Evolutionary conservation across 495 filamentous ascomycete species (phyloP).

Genomic region (Neurospora hispaniola): DNA sequence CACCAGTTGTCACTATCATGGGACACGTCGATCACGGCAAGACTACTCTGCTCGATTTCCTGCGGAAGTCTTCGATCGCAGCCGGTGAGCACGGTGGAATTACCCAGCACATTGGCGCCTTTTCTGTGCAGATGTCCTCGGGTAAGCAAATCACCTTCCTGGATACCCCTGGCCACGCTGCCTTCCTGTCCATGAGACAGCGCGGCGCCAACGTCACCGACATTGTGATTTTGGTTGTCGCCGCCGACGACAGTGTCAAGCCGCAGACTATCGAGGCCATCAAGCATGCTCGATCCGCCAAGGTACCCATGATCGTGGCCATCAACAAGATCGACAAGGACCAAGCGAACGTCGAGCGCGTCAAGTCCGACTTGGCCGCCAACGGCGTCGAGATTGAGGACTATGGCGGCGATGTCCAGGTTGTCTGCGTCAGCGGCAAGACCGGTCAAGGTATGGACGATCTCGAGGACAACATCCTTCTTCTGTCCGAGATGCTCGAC

Average conservation of each 20-base stretch:
- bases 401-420: slow-evolving; percentile 88
- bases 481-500: slow-evolving; percentile 80
- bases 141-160: slow-evolving; percentile 92
- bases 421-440: slow-evolving; percentile 82
- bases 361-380: slow-evolving; percentile 79
- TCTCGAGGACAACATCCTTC: slow-evolving; percentile 78
- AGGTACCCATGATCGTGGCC: slow-evolving; percentile 95
- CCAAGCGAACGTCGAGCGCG: slow-evolving; percentile 62
- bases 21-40: slow-evolving; percentile 99
- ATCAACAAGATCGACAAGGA: slow-evolving; percentile 96
- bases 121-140: slow-evolving; percentile 75
- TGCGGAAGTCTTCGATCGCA: slow-evolving; percentile 86
- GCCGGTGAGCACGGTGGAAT: slow-evolving; percentile 92
- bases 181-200: slow-evolving; percentile 91
- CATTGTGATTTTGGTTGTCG: slow-evolving; percentile 92
- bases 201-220: slow-evolving; percentile 94
- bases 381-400: slow-evolving; percentile 89
- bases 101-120: slow-evolving; percentile 99
- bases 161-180: slow-evolving; percentile 93
- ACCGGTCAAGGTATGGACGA: slow-evolving; percentile 88
- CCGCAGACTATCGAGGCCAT: slow-evolving; percentile 96
- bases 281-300: slow-evolving; percentile 82
- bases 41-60: slow-evolving; percentile 88
- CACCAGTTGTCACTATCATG: slow-evolving; percentile 98
- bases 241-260: slow-evolving; percentile 94